These are phyloP conservation scores for Phytophthora tubulina DNA, from an alignment of 352 stramenopile genomes.

Conservation along the genomic window DNA sequence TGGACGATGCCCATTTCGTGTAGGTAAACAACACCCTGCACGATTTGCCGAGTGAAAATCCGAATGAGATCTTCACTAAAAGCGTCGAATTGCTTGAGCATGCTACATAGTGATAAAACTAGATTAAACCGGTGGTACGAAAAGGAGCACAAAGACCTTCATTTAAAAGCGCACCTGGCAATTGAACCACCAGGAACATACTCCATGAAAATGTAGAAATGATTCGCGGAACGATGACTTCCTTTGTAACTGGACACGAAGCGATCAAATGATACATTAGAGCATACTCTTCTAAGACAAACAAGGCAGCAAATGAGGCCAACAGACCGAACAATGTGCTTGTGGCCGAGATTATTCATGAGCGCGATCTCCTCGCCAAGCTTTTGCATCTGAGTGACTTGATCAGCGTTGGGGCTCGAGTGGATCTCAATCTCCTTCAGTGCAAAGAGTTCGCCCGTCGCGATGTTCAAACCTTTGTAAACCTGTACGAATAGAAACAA, in stretches of 20 bases:
- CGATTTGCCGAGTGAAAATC: slow-evolving; percentile 93
- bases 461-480: slow-evolving; percentile 95
- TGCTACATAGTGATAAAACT: slow-evolving; percentile 40
- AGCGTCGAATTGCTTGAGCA: slow-evolving; percentile 94
- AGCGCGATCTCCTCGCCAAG: slow-evolving; percentile 93
- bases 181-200: slow-evolving; percentile 95
- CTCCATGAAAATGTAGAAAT: slow-evolving; percentile 98
- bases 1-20: slow-evolving; percentile 94
- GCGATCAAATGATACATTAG: slow-evolving; percentile 29
- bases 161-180: slow-evolving; percentile 52
- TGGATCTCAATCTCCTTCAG: slow-evolving; percentile 91
- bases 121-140: slow-evolving; percentile 6
- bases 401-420: slow-evolving; percentile 54
- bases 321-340: slow-evolving; percentile 94
- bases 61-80: slow-evolving; percentile 93
- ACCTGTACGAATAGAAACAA: slow-evolving; percentile 55
- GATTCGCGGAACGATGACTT: slow-evolving; percentile 74
- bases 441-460: slow-evolving; percentile 92
- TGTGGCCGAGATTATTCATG: slow-evolving; percentile 95
- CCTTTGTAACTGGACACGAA: slow-evolving; percentile 73
- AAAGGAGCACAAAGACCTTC: neutral
- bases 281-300: neutral
- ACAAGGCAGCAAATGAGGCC: neutral
- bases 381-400: slow-evolving; percentile 77
- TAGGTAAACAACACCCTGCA: slow-evolving; percentile 92